phyloP scores from a whole-genome alignment of 371 early-diverging fungal species.

The Basidiobolus heterosporus region DNA sequence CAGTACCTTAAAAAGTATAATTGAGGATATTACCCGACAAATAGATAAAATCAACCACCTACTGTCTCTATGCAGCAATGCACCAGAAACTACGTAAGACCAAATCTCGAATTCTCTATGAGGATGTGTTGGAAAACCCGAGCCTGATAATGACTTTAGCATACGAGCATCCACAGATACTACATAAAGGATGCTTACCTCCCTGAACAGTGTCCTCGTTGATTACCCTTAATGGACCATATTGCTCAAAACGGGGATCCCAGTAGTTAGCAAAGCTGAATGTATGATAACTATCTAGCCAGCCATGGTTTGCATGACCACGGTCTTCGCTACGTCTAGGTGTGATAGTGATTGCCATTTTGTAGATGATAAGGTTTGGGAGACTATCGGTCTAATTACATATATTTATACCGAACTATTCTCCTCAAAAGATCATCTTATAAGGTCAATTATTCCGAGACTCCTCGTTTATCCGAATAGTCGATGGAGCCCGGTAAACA shows the following conservation, averaged over 20 bases:
- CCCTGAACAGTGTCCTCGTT: conserved; percentile 14
- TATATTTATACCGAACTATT: too few relatives aligned
- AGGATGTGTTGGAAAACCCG: conserved; percentile 15
- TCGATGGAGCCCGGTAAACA: too few relatives aligned
- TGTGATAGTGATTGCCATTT: conserved; percentile 4
- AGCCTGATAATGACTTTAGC: not conserved
- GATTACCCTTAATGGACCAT: conserved; percentile 9
- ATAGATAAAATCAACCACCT: not conserved
- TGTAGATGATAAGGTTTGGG: not conserved
- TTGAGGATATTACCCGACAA: too few relatives aligned
- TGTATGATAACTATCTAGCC: conserved; percentile 14
- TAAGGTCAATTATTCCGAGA: too few relatives aligned
- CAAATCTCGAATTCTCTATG: conserved; percentile 17
- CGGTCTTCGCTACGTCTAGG: conserved; percentile 4
- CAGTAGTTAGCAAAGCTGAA: conserved; percentile 12
- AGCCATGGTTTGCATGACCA: conserved; percentile 14
- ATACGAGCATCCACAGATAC: too few relatives aligned
- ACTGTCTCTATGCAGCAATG: conserved; percentile 13
- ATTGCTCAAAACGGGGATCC: conserved; percentile 5
- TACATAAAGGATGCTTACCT: too few relatives aligned
- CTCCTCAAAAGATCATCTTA: too few relatives aligned
- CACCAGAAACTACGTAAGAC: conserved; percentile 14
- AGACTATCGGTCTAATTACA: too few relatives aligned
- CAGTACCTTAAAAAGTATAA: conserved; percentile 4
- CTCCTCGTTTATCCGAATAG: too few relatives aligned